phyloP scores from a whole-genome alignment of 805 yeast genomes.

The Hanseniaspora singularis region DNA sequence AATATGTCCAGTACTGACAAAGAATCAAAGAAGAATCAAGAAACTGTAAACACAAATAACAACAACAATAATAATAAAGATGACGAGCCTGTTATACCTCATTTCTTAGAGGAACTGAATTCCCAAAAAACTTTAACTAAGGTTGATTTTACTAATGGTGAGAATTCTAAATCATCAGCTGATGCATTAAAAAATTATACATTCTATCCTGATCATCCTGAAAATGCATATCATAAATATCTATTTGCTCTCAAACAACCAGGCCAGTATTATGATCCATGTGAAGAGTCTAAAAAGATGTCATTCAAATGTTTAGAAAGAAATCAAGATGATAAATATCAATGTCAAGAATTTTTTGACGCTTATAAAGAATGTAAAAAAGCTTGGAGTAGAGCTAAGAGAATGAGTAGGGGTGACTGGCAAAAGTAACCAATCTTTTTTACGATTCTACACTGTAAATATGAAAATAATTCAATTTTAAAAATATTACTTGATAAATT shows the following conservation, averaged over 20 bases:
- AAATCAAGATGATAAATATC: constrained; percentile 56
- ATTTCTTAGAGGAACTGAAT: constrained; percentile 12
- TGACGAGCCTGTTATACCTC: constrained; percentile 2
- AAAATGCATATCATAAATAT: constrained; percentile 52
- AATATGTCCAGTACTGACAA: not conserved
- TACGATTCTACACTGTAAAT: not conserved
- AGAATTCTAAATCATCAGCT: not conserved
- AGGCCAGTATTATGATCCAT: constrained; percentile 82
- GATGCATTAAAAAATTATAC: constrained; percentile 20
- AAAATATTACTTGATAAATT: too few relatives aligned
- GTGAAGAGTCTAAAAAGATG: constrained; percentile 80
- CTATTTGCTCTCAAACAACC: constrained; percentile 65
- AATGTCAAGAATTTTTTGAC: constrained; percentile 70
- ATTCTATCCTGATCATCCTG: constrained; percentile 73
- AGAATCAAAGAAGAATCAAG: too few relatives aligned
- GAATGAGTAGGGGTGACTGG: constrained; percentile 28
- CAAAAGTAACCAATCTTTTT: constrained; percentile 15
- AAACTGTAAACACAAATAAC: not conserved
- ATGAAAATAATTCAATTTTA: not conserved
- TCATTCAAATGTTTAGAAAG: constrained; percentile 72
- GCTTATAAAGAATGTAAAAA: constrained; percentile 88
- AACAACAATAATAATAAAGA: not conserved
- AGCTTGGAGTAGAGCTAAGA: constrained; percentile 46
- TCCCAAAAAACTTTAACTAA: constrained; percentile 17
- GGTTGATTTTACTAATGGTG: constrained; percentile 22